These are phyloP conservation scores for Nitzschia putrida DNA, from an alignment of 108 stramenopile species.

Conservation along the genomic window DNA sequence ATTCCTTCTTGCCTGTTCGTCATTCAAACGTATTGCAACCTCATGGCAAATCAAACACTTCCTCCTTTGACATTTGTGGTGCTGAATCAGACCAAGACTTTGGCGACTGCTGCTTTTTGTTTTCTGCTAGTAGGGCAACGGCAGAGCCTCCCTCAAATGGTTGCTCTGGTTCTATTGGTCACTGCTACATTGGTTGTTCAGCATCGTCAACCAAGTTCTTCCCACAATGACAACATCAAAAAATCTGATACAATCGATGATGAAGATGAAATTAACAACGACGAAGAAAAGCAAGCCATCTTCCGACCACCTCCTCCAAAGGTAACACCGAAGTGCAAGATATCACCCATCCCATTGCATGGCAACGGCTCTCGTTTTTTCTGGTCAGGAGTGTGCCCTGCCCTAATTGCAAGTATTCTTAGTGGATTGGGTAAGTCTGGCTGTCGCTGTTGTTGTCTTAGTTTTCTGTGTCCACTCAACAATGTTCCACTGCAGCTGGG, in stretches of 20 bases:
- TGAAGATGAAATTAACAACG: too few relatives aligned
- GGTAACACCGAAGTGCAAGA: too few relatives aligned
- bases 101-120: constrained; percentile 84
- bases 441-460: background rate
- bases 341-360: too few relatives aligned
- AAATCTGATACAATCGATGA: too few relatives aligned
- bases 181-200: constrained; percentile 62
- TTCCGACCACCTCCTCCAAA: too few relatives aligned
- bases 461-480: background rate
- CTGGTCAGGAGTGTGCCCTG: constrained; percentile 54
- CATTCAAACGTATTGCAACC: constrained; percentile 76
- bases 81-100: constrained; percentile 90
- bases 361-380: too few relatives aligned
- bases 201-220: background rate
- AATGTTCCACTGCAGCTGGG: constrained; percentile 35
- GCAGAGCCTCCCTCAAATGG: constrained; percentile 69
- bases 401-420: constrained; percentile 66
- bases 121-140: constrained; percentile 72
- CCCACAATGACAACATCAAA: constrained; percentile 24
- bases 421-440: constrained; percentile 58
- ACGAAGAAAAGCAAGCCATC: too few relatives aligned
- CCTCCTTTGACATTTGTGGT: constrained; percentile 85
- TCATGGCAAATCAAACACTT: constrained; percentile 77
- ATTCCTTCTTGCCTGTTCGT: constrained; percentile 76
- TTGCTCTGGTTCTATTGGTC: constrained; percentile 73